Evolutionary conservation across 2,329 filamentous ascomycete species (phyloP).

Genomic region (Colletotrichum sp.): DNA sequence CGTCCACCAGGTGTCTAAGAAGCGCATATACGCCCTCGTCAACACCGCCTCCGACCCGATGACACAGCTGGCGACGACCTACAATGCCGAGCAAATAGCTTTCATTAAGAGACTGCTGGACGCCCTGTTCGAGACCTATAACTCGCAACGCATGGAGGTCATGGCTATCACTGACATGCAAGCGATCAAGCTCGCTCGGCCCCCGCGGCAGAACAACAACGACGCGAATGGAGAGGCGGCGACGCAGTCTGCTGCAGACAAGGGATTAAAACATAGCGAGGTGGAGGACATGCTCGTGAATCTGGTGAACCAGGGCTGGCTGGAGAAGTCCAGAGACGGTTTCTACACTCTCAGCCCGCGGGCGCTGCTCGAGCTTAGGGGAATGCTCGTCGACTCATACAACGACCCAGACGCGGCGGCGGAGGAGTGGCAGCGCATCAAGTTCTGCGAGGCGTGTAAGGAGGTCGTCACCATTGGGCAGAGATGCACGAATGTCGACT

Average conservation of each 20-base stretch:
- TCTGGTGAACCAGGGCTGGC: slow-evolving; percentile 82
- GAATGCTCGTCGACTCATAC: slow-evolving; percentile 88
- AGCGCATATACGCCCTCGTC: slow-evolving; percentile 81
- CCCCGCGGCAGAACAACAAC: slow-evolving; percentile 42
- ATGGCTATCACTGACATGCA: slow-evolving; percentile 84
- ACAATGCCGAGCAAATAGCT: slow-evolving; percentile 82
- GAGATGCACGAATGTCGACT: slow-evolving; percentile 74
- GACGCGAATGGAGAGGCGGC: slow-evolving; percentile 36
- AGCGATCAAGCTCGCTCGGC: slow-evolving; percentile 72
- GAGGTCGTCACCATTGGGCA: slow-evolving; percentile 88
- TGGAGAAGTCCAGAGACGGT: slow-evolving; percentile 73
- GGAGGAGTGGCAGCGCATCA: slow-evolving; percentile 76
- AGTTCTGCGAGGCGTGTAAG: slow-evolving; percentile 85
- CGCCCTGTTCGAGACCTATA: slow-evolving; percentile 89
- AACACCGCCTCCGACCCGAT: slow-evolving; percentile 86
- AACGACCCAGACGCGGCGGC: slow-evolving; percentile 73
- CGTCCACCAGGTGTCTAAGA: slow-evolving; percentile 69
- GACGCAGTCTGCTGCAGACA: slow-evolving; percentile 41
- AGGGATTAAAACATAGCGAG: slow-evolving; percentile 75
- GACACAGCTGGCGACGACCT: slow-evolving; percentile 86
- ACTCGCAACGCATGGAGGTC: slow-evolving; percentile 79
- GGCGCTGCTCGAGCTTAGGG: slow-evolving; percentile 81
- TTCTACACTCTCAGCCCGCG: slow-evolving; percentile 81
- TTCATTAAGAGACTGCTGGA: slow-evolving; percentile 90
- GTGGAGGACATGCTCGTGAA: slow-evolving; percentile 74